These are phyloP conservation scores for Geranium rotundifolium DNA, from an alignment of 345 rosid genomes.

Conservation along the genomic window DNA sequence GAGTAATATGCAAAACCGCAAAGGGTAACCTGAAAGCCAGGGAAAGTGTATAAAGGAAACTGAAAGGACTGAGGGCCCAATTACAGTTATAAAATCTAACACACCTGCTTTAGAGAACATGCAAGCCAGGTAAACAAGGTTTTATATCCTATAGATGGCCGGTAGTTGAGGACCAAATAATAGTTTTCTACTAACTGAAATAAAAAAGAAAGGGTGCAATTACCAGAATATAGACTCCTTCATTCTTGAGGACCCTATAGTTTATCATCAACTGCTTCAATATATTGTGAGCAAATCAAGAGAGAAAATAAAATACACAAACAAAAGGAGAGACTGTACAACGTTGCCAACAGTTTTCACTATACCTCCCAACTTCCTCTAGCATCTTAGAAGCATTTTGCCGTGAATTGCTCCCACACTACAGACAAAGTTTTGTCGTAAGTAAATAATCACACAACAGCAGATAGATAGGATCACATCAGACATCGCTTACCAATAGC, in stretches of 20 bases:
- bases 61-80: too few species aligned
- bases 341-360: background rate
- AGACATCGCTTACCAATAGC: constrained; percentile 50
- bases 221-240: constrained; percentile 84
- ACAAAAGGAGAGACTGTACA: constrained; percentile 5
- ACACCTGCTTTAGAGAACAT: too few species aligned
- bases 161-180: too few species aligned
- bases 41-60: background rate
- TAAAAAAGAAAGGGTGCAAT: constrained; percentile 3
- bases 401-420: constrained; percentile 75
- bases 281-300: constrained; percentile 59
- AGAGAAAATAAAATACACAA: constrained; percentile 26
- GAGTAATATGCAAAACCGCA: constrained; percentile 1
- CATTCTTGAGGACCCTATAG: constrained; percentile 97
- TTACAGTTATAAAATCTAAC: too few species aligned
- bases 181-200: too few species aligned
- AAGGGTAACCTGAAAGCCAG: background rate
- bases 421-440: constrained; percentile 2
- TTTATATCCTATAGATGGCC: too few species aligned
- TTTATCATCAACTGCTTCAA: constrained; percentile 85
- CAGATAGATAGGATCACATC: constrained; percentile 1
- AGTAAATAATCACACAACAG: background rate
- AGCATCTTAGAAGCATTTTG: constrained; percentile 68
- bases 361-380: constrained; percentile 70
- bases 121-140: too few species aligned